Evolutionary conservation across 1,284 basidiomycete genomes (phyloP), one percentile per base, ranked within the genome.

Genomic region (Heimioporus retisporus): DNA sequence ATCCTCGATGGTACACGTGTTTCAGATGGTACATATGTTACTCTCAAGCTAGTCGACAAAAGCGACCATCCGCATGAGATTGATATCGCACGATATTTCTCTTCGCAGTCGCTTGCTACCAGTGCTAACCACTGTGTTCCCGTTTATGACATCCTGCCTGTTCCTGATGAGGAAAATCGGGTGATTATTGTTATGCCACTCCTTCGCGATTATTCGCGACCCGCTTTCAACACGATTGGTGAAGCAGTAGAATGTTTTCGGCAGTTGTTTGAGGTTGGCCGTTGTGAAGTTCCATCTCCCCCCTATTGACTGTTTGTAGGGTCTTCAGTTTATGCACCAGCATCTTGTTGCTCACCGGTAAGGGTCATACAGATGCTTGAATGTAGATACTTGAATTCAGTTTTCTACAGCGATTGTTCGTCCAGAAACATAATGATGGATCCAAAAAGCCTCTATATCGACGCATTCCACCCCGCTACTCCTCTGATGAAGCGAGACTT

Each of bases 361-460:
- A 43, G 51, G n/a, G 21, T 8, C 16, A 7, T 42, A 13, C 10
- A 31, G 25, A 31, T 18, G 19, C 3, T 35, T 19, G 43, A n/a
- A 28, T 25, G 25, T 25, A 23, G 11, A 11, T 60, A 16, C 4
- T 5, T 48, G 8, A 15, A 42, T 19, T 35, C 25, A 21, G 13
- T 28, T 25, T 18, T 18, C 14, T 3, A 2, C n/a, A 75, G 72
- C 0, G 68, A 74, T 40, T 75, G 73, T 28, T 55, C 66, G 0
- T 65, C 65, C 5, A 59, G 58, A 42, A 84, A 84, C 43, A 73
- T 83, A 19, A 81, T 83, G 80, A 77, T 80, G 71, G 78, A 82
- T 59, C 65, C 76, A 0, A 51, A 19, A 6, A 55, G 42, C 6
- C 59, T 84, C 2, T 82, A 75, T 58, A 19, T 71, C 4, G 70